Evolutionary conservation across 257 asterid genomes (phyloP), one percentile per base, ranked within the genome.

Genomic region (Voacanga thouarsii): DNA sequence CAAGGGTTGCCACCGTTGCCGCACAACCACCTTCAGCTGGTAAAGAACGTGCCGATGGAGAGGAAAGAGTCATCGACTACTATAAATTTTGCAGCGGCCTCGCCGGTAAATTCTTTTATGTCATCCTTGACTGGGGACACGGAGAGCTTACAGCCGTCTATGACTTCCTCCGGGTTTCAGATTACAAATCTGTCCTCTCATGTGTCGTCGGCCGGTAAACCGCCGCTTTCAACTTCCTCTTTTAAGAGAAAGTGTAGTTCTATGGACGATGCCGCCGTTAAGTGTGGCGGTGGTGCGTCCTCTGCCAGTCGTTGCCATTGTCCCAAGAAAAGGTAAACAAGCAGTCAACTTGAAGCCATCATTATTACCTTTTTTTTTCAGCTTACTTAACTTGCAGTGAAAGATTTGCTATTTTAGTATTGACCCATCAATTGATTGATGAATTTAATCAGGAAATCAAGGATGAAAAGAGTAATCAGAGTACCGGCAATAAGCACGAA

Each of bases 1-100:
- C 96, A 92, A 74, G 75, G 94, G 64, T 79, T 94, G 68, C 98
- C 99, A 73, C 99, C 99, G 56, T 89, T 92, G 70, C 97, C 97
- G 2, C 84, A 82, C 80, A 80, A 82, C 85, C 89, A 87, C 81
- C 90, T 75, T n/a, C 91, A 87, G 84, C 64, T 86, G 18, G 75
- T 83, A 14, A 87, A 84, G 67, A 79, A 67, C 73, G 87, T 74
- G 0, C 28, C 89, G 6, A 33, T 77, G 28, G 97, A 89, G 63
- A 84, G 91, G 78, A 94, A 94, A 75, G 97, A 92, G 56, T 51
- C 90, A 21, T 77, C 97, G 12, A 84, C 92, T 0, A 94, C 97
- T n/a, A 94, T 94, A 6, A 92, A 84, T 76, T 94, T 94, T 55
- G 83, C 84, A 1, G 64, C 85, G 12, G 61, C 84, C 0, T 67